Conservation (phyloP, 495 filamentous ascomycete genomes). For the Arthonia radiata region DNA sequence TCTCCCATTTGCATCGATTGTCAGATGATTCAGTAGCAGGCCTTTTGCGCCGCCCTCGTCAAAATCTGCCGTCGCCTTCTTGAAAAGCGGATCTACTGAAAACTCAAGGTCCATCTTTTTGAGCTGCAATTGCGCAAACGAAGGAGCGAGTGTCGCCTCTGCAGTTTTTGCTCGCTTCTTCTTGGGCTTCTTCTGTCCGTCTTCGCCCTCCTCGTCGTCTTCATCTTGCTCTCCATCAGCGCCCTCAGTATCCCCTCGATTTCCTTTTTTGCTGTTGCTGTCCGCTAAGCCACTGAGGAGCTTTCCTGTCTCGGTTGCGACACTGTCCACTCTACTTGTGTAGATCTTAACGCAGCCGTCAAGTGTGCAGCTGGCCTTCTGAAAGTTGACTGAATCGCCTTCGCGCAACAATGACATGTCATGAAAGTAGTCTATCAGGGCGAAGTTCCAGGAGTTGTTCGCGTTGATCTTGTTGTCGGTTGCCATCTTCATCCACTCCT, state of each 20-base stretch:
- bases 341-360: constrained; percentile 99
- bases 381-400: constrained; percentile 93
- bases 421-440: constrained; percentile 97
- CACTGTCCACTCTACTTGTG: constrained; percentile 91
- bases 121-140: constrained; percentile 66
- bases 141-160: constrained; percentile 72
- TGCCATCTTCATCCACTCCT: constrained; percentile 99
- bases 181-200: constrained; percentile 48
- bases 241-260: constrained; percentile 29
- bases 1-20: constrained; percentile 70
- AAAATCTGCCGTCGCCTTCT: constrained; percentile 94
- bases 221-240: constrained; percentile 36
- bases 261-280: constrained; percentile 54
- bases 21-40: constrained; percentile 76
- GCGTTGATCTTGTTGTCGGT: constrained; percentile 99
- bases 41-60: constrained; percentile 97
- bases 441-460: constrained; percentile 97
- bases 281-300: constrained; percentile 86
- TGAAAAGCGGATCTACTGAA: constrained; percentile 89
- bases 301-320: constrained; percentile 91
- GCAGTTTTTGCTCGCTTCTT: constrained; percentile 39
- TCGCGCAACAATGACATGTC: constrained; percentile 96
- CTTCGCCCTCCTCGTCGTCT: constrained; percentile 33
- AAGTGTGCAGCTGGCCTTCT: constrained; percentile 91
- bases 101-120: constrained; percentile 98